Evolutionary conservation across 2,329 filamentous ascomycete genomes (phyloP), one percentile per base, ranked within the genome.

Genomic region (Sporothrix dimorphospora): DNA sequence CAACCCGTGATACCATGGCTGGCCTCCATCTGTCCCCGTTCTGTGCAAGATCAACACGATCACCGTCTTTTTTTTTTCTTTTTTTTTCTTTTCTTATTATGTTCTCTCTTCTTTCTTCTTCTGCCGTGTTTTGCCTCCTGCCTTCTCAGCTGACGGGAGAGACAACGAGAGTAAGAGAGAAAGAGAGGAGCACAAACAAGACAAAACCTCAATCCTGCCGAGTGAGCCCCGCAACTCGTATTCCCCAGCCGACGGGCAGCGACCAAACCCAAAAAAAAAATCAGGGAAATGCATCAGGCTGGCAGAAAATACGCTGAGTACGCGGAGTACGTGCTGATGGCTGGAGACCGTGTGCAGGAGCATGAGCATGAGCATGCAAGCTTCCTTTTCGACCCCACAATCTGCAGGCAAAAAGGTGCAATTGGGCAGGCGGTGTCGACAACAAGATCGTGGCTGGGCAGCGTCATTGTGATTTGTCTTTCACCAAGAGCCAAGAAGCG

Each of bases 191-290:
- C 16, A n/a, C 16, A n/a, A n/a, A 8, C 19, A 9, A 49, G 16
- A 49, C 8, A 19, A 49, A 6, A 47, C 45, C 53, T n/a, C 4
- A 24, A 40, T 8, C 9, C 24, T 63, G 38, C 38, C 40, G 12
- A 57, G 27, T 14, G 19, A 19, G 40, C 57, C 38, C 57, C 57
- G 57, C 57, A 63, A 63, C 57, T 63, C 57, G 57, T 63, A 63
- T 63, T 63, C 57, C 51, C 34, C 57, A 63, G 57, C 57, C 57
- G 19, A 40, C 12, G 19, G 24, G 24, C 8, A 40, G 34, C 40
- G 30, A 38, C 14, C 55, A 40, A 38, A n/a, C 19, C 40, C 6
- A 34, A 14, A 63, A 27, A 14, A 57, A 53, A 53, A 8, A 7
- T 34, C 49, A 53, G 55, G 30, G 8, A 9, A 38, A 21, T 5